phyloP scores from a whole-genome alignment of 2,329 filamentous ascomycete species.

The Ophiocordyceps robertsii region DNA sequence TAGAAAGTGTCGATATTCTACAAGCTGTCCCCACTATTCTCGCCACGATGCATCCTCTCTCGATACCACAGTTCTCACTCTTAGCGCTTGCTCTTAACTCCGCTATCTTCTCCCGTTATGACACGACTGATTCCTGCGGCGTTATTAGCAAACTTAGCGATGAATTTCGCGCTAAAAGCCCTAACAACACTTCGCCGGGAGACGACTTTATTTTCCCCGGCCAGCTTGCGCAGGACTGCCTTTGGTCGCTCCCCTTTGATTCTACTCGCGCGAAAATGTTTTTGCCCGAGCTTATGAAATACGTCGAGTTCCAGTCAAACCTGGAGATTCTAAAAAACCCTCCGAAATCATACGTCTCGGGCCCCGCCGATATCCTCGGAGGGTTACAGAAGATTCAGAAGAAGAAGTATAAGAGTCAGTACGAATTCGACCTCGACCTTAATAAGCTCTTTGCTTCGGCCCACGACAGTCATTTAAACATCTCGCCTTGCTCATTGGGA shows the following conservation, averaged over 20 bases:
- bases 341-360: conserved; percentile 1
- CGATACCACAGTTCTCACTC: too few relatives aligned
- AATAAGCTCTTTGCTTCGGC: conserved; percentile 1
- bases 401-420: neutral
- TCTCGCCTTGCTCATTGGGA: conserved; percentile 1
- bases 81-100: too few relatives aligned
- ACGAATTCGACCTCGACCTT: conserved; percentile 1
- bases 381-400: conserved; percentile 1
- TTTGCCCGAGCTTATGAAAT: conserved; percentile 2
- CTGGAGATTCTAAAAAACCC: conserved; percentile 4
- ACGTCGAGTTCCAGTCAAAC: conserved; percentile 5
- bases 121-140: too few relatives aligned
- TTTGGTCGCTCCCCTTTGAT: conserved; percentile 4
- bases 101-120: too few relatives aligned
- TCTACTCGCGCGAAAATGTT: conserved; percentile 1
- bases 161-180: too few relatives aligned
- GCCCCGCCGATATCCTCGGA: conserved; percentile 3
- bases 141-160: too few relatives aligned
- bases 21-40: too few relatives aligned
- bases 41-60: too few relatives aligned
- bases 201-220: too few relatives aligned
- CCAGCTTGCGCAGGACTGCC: neutral
- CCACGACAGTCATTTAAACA: conserved; percentile 3
- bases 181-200: too few relatives aligned
- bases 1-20: too few relatives aligned